phyloP scores from a whole-genome alignment of 2,329 filamentous ascomycete genomes.

The Tolypocladium amazonense region DNA sequence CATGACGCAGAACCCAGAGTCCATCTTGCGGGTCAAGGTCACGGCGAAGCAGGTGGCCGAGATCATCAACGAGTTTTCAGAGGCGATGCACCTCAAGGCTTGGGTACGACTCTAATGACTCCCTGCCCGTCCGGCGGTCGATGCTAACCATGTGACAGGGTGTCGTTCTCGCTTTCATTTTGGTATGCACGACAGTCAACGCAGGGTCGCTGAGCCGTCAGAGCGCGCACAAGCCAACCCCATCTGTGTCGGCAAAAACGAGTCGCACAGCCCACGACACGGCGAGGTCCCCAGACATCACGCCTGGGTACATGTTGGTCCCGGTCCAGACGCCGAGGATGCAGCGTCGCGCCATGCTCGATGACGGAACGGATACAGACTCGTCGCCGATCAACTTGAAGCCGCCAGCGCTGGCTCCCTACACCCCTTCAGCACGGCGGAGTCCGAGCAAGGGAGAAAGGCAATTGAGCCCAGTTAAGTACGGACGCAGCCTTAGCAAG shows the following conservation, averaged over 20 bases:
- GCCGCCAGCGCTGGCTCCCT: slow-evolving; percentile 31
- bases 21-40: slow-evolving; percentile 68
- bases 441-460: slow-evolving; percentile 40
- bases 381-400: slow-evolving; percentile 32
- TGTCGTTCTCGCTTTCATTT: slow-evolving; percentile 38
- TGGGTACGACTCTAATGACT: slow-evolving; percentile 30
- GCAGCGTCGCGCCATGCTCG: slow-evolving; percentile 29
- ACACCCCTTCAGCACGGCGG: slow-evolving; percentile 34
- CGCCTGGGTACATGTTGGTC: slow-evolving; percentile 37
- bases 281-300: slow-evolving; percentile 16
- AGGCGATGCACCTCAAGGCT: slow-evolving; percentile 77
- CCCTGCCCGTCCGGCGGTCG: background rate
- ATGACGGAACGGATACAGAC: slow-evolving; percentile 42
- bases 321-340: slow-evolving; percentile 38
- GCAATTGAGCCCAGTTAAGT: slow-evolving; percentile 37
- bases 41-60: slow-evolving; percentile 81
- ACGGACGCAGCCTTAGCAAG: slow-evolving; percentile 27
- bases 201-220: slow-evolving; percentile 32
- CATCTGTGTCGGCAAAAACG: slow-evolving; percentile 4
- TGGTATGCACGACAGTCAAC: slow-evolving; percentile 38
- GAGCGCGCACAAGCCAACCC: slow-evolving; percentile 1
- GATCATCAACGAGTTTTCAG: slow-evolving; percentile 89
- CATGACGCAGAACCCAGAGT: slow-evolving; percentile 73
- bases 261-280: slow-evolving; percentile 7
- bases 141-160: slow-evolving; percentile 21